Percentiles rank a stretch among this genome's conserved stretches.
These are phyloP conservation scores for Dicorynia guianensis DNA, from an alignment of 306 rosid species.

Conservation along the genomic window DNA sequence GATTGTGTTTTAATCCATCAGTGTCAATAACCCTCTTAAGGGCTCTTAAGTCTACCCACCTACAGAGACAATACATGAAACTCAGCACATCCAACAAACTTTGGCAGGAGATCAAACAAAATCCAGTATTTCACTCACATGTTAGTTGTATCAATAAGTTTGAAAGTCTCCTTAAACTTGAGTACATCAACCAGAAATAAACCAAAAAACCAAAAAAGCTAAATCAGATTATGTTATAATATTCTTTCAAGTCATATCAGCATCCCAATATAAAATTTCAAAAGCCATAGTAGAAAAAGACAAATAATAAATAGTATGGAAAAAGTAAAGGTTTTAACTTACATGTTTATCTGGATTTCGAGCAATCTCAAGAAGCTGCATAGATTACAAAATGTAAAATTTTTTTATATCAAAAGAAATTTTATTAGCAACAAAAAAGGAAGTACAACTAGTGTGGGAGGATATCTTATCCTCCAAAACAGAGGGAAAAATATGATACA, in stretches of 20 bases:
- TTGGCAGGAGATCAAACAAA: slow-evolving; percentile 19
- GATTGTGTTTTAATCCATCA: slow-evolving; percentile 47
- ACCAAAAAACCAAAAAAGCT: slow-evolving; percentile 27
- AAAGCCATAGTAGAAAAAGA: slow-evolving; percentile 5
- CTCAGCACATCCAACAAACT: slow-evolving; percentile 24
- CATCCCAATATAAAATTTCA: slow-evolving; percentile 21
- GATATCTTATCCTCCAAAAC: no score
- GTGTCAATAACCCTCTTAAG: slow-evolving; percentile 62
- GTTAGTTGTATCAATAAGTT: slow-evolving; percentile 67
- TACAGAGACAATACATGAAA: slow-evolving; percentile 31
- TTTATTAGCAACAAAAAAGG: no score
- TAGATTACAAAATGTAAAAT: slow-evolving; percentile 22
- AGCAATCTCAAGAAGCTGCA: slow-evolving; percentile 75
- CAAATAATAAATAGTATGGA: neutral
- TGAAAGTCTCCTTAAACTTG: slow-evolving; percentile 61
- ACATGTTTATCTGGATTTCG: slow-evolving; percentile 56
- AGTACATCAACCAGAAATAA: slow-evolving; percentile 39
- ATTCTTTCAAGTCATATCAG: slow-evolving; percentile 9
- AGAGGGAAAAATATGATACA: no score
- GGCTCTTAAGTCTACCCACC: slow-evolving; percentile 74
- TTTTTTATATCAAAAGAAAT: neutral
- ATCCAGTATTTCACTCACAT: slow-evolving; percentile 59
- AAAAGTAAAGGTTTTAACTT: slow-evolving; percentile 27
- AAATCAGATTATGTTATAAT: slow-evolving; percentile 5
- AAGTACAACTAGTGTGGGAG: no score